Evolutionary conservation across 2,329 filamentous ascomycete species (phyloP).

Genomic region (Arthrinium phaeospermum): DNA sequence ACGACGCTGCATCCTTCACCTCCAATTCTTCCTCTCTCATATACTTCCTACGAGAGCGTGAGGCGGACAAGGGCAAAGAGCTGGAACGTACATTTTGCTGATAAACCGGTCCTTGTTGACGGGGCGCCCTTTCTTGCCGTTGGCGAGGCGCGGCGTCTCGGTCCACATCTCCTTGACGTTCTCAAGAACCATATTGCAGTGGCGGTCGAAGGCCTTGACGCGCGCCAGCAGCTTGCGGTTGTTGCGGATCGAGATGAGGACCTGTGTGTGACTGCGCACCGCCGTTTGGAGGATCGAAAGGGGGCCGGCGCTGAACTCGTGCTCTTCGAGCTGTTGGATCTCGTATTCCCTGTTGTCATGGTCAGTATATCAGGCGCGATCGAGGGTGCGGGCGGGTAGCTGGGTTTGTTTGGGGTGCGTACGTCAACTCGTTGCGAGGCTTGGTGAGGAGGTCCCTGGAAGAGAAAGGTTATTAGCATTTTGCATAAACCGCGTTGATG

Average conservation of each 20-base stretch:
- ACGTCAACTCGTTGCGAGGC: slow-evolving; percentile 91
- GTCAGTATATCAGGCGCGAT: slow-evolving; percentile 38
- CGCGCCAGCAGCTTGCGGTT: slow-evolving; percentile 97
- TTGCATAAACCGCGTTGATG: slow-evolving; percentile 20
- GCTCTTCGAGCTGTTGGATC: slow-evolving; percentile 68
- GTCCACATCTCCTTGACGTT: slow-evolving; percentile 99
- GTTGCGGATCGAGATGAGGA: slow-evolving; percentile 96
- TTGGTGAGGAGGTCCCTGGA: slow-evolving; percentile 85
- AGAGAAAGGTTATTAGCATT: slow-evolving; percentile 29
- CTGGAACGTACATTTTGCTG: slow-evolving; percentile 81
- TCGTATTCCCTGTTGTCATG: slow-evolving; percentile 52
- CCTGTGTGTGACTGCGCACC: slow-evolving; percentile 91
- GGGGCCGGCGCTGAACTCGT: slow-evolving; percentile 80
- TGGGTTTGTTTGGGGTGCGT: slow-evolving; percentile 47
- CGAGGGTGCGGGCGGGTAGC: slow-evolving; percentile 41
- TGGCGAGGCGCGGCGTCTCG: slow-evolving; percentile 81
- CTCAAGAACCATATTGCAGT: slow-evolving; percentile 99
- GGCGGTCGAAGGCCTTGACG: slow-evolving; percentile 97
- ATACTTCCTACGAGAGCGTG: background rate
- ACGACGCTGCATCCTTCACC: background rate
- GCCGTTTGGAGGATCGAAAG: slow-evolving; percentile 96
- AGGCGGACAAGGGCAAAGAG: background rate
- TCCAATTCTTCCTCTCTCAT: background rate
- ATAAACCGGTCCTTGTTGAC: slow-evolving; percentile 99
- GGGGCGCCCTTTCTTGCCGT: slow-evolving; percentile 85